Evolutionary conservation across 1,284 basidiomycete genomes (phyloP), one percentile per base, ranked within the genome.

Genomic region (Cronartium ribicola): DNA sequence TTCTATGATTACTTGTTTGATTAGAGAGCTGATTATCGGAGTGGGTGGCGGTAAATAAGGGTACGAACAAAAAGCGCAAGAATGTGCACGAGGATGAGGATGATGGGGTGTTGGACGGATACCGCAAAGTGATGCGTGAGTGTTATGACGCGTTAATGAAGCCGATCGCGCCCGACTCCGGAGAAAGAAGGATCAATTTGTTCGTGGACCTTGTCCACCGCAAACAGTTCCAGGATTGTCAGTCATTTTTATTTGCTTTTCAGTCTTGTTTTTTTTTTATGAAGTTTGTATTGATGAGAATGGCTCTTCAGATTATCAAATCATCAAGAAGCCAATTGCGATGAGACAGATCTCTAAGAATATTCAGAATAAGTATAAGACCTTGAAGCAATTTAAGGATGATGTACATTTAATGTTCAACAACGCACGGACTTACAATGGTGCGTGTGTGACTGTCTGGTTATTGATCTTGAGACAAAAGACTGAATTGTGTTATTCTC

Each of bases 381-480:
- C 77, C 41, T 77, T 80, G 70, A 78, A 79, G 65, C 77, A 78
- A 62, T 79, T 79, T 74, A 77, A 77, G 55, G 78, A 79, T 71
- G 80, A 82, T 77, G 79, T 82, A 75, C 78, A 79, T 66, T 76
- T 81, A 20, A 82, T 82, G 81, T 78, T 81, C 17, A 75, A 78
- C 43, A 82, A 82, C 76, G 81, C 81, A 8, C 80, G 80, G 74
- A 81, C 80, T 61, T 82, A 81, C 77, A 82, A 82, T 60, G 72
- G 72, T 75, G 41, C 13, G 70, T 39, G 20, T 60, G 20, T 44
- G 29, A 39, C 11, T 37, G 55, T 8, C 10, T 62, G 17, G 20
- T 60, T 11, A 64, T 37, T 71, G 29, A 71, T 64, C 29, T 17
- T n/a, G 13, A 44, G 17, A 17, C 17, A 29, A 61, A 61, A 17